These are phyloP conservation scores for Apiospora phragmitis DNA, from an alignment of 2,329 filamentous ascomycete species.

Conservation along the genomic window DNA sequence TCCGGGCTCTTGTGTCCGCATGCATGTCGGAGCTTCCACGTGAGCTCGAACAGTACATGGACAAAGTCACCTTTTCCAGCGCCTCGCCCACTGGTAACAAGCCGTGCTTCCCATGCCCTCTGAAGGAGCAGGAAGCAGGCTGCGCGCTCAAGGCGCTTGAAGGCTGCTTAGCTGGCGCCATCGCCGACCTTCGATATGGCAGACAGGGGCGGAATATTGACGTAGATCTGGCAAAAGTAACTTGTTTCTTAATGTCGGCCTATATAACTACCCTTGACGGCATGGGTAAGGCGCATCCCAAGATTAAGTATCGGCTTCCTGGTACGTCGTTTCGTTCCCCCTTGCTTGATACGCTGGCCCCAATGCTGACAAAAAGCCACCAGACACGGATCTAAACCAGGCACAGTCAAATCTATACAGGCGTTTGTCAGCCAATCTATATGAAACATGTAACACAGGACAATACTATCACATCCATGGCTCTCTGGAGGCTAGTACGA, in stretches of 20 bases:
- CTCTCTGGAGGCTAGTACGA: slow-evolving; percentile 69
- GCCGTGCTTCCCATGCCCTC: slow-evolving; percentile 40
- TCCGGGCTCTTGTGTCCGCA: slow-evolving; percentile 27
- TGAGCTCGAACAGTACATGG: slow-evolving; percentile 28
- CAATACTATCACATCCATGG: slow-evolving; percentile 77
- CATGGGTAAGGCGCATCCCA: slow-evolving; percentile 46
- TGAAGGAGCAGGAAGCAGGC: slow-evolving; percentile 41
- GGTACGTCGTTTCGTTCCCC: slow-evolving; percentile 33
- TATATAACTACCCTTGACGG: slow-evolving; percentile 58
- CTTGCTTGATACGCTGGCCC: slow-evolving; percentile 15
- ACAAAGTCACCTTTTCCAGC: slow-evolving; percentile 32
- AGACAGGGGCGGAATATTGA: slow-evolving; percentile 41
- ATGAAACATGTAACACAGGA: slow-evolving; percentile 64
- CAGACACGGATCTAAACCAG: slow-evolving; percentile 70
- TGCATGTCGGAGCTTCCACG: slow-evolving; percentile 33
- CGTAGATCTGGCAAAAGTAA: slow-evolving; percentile 54
- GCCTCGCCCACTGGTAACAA: slow-evolving; percentile 29
- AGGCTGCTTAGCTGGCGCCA: slow-evolving; percentile 57
- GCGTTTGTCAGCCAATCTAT: slow-evolving; percentile 71
- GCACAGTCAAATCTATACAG: slow-evolving; percentile 73
- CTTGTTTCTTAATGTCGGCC: slow-evolving; percentile 58
- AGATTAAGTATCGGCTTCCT: slow-evolving; percentile 43
- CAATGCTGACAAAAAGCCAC: slow-evolving; percentile 11
- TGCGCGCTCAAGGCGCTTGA: slow-evolving; percentile 59
- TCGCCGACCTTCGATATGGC: slow-evolving; percentile 56